Percentiles rank a stretch among this genome's conserved stretches.
phyloP scores from a whole-genome alignment of 768 basidiomycete species.

The Suillus ampliporus region DNA sequence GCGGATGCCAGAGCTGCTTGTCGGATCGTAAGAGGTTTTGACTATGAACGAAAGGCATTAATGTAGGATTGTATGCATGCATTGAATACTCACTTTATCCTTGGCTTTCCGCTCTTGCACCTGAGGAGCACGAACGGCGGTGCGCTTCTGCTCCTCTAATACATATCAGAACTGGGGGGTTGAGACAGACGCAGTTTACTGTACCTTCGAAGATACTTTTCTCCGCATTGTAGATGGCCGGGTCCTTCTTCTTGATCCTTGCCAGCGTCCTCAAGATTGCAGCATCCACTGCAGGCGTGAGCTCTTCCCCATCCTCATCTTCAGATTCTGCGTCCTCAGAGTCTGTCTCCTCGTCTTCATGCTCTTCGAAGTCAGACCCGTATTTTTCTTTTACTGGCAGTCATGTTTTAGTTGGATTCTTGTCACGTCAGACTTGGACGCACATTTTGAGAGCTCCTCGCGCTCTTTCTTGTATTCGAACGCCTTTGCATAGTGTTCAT shows the following conservation, averaged over 20 bases:
- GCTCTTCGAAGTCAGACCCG: conserved; percentile 67
- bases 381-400: conserved; percentile 83
- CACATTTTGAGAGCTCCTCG: conserved; percentile 81
- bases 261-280: conserved; percentile 92
- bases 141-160: conserved; percentile 68
- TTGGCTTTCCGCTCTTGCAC: conserved; percentile 38
- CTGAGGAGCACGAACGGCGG: conserved; percentile 31
- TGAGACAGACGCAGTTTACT: conserved; percentile 16
- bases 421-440: conserved; percentile 32
- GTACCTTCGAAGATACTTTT: conserved; percentile 84
- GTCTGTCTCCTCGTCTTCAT: conserved; percentile 58
- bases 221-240: conserved; percentile 77
- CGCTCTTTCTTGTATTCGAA: conserved; percentile 84
- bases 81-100: conserved; percentile 52
- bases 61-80: not conserved
- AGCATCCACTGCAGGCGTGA: conserved; percentile 91
- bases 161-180: conserved; percentile 8
- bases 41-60: conserved; percentile 39
- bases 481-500: conserved; percentile 81
- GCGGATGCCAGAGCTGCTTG: conserved; percentile 71
- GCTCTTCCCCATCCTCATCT: conserved; percentile 93
- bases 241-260: conserved; percentile 81
- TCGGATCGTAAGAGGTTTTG: conserved; percentile 77
- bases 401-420: not conserved
- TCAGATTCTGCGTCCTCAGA: conserved; percentile 84